Evolutionary conservation across 2,329 filamentous ascomycete genomes (phyloP).

Genomic region (Thelonectria blattea): DNA sequence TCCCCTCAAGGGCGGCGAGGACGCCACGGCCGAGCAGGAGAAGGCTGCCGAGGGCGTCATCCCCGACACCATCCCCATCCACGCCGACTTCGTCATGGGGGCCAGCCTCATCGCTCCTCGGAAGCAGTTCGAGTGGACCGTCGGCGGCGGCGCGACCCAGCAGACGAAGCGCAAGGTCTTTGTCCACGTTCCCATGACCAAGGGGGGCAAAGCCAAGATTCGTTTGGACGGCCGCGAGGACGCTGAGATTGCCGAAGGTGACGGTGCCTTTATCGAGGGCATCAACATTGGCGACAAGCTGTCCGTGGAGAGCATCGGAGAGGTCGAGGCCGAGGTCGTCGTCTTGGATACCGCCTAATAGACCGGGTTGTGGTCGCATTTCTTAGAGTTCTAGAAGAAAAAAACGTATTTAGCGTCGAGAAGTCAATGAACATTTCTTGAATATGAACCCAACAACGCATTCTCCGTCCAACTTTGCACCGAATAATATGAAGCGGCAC

Average conservation of each 20-base stretch:
- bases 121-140: conserved; percentile 71
- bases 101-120: conserved; percentile 74
- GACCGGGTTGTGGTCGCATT: conserved; percentile 5
- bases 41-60: conserved; percentile 66
- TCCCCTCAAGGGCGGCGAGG: conserved; percentile 69
- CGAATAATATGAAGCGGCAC: conserved; percentile 15
- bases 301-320: conserved; percentile 70
- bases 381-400: conserved; percentile 6
- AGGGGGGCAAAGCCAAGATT: conserved; percentile 75
- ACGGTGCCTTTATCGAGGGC: conserved; percentile 76
- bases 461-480: conserved; percentile 7
- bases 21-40: conserved; percentile 68
- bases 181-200: conserved; percentile 81
- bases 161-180: conserved; percentile 73
- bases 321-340: conserved; percentile 72
- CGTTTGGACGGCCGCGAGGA: conserved; percentile 70
- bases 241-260: conserved; percentile 72
- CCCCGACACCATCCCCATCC: conserved; percentile 76
- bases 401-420: conserved; percentile 19
- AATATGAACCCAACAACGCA: conserved; percentile 18
- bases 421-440: not conserved
- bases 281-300: conserved; percentile 70
- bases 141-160: conserved; percentile 65
- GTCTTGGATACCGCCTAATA: conserved; percentile 66
- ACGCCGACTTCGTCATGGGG: conserved; percentile 84